Percentiles rank a stretch among this genome's conserved stretches.
Evolutionary conservation across 1,139 yeast species (phyloP).

Genomic region (Suhomyces choctaworum): DNA sequence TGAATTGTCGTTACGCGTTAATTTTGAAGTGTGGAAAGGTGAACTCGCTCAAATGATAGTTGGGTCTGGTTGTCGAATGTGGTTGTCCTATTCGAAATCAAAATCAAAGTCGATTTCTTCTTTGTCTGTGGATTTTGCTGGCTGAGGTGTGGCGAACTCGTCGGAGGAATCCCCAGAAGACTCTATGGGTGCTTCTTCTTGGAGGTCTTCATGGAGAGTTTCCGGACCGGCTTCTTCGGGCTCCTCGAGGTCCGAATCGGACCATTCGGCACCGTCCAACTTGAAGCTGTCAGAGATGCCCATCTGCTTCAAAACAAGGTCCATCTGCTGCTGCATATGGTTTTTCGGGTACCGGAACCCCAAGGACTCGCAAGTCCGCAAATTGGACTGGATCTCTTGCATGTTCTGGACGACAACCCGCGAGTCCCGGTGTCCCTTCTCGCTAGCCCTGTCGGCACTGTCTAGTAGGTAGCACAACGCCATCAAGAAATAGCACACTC

Average conservation of each 20-base stretch:
- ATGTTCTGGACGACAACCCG: neutral
- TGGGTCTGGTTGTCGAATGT: no score
- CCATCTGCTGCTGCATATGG: conserved; percentile 18
- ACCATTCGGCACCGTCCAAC: conserved; percentile 4
- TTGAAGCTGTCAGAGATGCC: conserved; percentile 4
- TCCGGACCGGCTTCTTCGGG: no score
- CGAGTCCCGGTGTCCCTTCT: neutral
- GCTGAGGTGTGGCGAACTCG: no score
- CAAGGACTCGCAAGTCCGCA: conserved; percentile 28
- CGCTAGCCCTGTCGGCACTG: conserved; percentile 12
- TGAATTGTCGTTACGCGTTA: no score
- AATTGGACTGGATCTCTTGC: conserved; percentile 1
- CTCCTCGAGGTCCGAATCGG: conserved; percentile 2
- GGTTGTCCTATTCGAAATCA: no score
- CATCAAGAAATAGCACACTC: conserved; percentile 37
- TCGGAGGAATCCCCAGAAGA: no score
- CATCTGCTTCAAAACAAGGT: neutral
- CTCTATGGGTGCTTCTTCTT: no score
- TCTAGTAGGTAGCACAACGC: conserved; percentile 30
- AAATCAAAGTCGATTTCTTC: no score
- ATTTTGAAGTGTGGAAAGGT: no score
- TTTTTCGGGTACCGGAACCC: conserved; percentile 32
- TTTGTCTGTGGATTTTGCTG: no score
- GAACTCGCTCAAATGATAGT: no score
- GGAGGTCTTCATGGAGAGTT: no score